Evolutionary conservation across 228 moss, liverwort and hornwort genomes (phyloP).

Genomic region (Sphagnum magellanicum): DNA sequence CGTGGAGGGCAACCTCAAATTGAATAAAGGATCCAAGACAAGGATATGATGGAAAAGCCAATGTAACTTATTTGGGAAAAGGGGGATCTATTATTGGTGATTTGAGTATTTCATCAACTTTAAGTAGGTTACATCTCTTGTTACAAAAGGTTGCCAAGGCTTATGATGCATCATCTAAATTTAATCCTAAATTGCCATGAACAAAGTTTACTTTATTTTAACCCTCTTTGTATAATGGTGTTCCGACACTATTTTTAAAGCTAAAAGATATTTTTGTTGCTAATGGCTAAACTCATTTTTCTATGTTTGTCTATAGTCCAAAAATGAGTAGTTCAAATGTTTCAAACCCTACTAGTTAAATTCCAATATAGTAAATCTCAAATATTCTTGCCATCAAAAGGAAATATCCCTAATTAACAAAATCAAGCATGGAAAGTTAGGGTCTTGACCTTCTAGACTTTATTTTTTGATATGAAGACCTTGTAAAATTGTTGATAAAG

Average conservation of each 20-base stretch:
- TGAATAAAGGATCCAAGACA: constrained; percentile 15
- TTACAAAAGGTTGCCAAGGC: constrained; percentile 3
- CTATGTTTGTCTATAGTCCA: constrained; percentile 29
- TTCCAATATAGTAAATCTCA: constrained; percentile 16
- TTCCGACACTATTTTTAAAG: constrained; percentile 32
- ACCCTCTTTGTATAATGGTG: constrained; percentile 23
- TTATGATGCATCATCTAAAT: not conserved
- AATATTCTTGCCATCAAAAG: no score
- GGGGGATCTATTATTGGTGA: constrained; percentile 41
- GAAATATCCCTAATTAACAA: no score
- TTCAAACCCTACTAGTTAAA: constrained; percentile 15
- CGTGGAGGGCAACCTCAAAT: constrained; percentile 1
- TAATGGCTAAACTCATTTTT: constrained; percentile 36
- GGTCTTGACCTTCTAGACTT: no score
- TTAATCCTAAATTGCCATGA: constrained; percentile 5
- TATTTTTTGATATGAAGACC: no score
- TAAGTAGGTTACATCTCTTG: not conserved
- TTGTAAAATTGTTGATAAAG: no score
- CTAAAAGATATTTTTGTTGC: constrained; percentile 37
- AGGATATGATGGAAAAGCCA: constrained; percentile 17
- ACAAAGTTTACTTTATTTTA: constrained; percentile 19
- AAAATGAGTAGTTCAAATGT: constrained; percentile 43
- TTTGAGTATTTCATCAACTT: constrained; percentile 39
- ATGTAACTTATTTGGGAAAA: not conserved
- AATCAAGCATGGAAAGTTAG: no score